Percentiles rank a stretch among this genome's conserved stretches.
These are phyloP conservation scores for Pistacia vera DNA, from an alignment of 345 rosid genomes.

Conservation along the genomic window DNA sequence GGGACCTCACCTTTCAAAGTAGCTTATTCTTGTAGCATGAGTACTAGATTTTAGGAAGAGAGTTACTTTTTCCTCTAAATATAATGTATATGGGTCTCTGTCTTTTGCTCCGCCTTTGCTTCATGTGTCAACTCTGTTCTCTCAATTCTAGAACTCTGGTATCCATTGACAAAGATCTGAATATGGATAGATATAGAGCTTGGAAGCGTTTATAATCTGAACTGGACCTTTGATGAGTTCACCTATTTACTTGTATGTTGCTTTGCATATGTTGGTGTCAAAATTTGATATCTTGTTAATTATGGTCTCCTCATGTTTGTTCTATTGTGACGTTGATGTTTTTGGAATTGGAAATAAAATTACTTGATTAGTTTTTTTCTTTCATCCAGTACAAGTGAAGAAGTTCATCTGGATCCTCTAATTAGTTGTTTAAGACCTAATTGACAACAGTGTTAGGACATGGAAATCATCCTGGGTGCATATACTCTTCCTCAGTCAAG, in stretches of 20 bases:
- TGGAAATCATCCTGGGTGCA: neutral
- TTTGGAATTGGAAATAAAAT: neutral
- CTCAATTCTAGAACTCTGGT: neutral
- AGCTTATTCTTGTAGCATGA: slow-evolving; percentile 21
- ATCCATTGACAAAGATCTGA: slow-evolving; percentile 3
- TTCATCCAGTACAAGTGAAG: neutral
- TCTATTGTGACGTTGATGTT: neutral
- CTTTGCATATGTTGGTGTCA: slow-evolving; percentile 10
- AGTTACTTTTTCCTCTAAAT: neutral
- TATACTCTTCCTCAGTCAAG: neutral
- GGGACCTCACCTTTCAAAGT: slow-evolving; percentile 19
- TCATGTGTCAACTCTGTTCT: neutral
- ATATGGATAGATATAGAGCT: neutral
- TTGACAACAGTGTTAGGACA: neutral
- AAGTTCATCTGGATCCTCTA: slow-evolving; percentile 9
- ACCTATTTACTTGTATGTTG: neutral
- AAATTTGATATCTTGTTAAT: neutral
- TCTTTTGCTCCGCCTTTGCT: neutral
- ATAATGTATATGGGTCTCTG: slow-evolving; percentile 8
- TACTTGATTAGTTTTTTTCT: neutral
- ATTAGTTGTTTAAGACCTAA: neutral
- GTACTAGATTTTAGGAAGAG: slow-evolving; percentile 14
- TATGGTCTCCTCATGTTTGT: neutral
- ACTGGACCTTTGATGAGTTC: neutral
- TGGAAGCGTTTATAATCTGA: neutral